Percentiles rank a stretch among this genome's conserved stretches.
These are phyloP conservation scores for Hebeloma cylindrosporum DNA, from an alignment of 768 basidiomycete genomes.

Conservation along the genomic window DNA sequence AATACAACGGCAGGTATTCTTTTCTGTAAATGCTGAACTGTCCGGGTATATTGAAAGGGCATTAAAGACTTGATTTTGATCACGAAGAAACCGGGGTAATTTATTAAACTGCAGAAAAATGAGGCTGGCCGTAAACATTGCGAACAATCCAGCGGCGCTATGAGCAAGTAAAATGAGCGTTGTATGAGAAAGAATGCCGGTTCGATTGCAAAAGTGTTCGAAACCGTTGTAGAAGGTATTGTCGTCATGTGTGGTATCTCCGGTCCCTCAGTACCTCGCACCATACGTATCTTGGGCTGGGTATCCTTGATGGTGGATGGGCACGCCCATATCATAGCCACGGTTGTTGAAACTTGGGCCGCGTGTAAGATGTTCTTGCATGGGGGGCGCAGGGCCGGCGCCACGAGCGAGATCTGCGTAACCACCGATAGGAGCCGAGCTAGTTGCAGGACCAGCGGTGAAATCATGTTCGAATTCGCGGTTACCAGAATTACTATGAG, in stretches of 20 bases:
- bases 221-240: constrained; percentile 11
- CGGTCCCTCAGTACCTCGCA: constrained; percentile 21
- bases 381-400: constrained; percentile 42
- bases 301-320: constrained; percentile 61
- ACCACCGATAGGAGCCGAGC: constrained; percentile 11
- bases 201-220: constrained; percentile 6
- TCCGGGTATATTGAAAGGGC: constrained; percentile 17
- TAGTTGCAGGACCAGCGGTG: constrained; percentile 19
- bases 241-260: not conserved
- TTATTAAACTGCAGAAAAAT: constrained; percentile 19
- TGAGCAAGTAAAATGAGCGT: constrained; percentile 19
- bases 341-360: constrained; percentile 50
- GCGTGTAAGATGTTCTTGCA: constrained; percentile 49
- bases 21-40: constrained; percentile 9
- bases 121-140: constrained; percentile 23
- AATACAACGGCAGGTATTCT: not conserved
- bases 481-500: constrained; percentile 20
- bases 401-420: constrained; percentile 86
- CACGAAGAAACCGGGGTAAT: constrained; percentile 11
- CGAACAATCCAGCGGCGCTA: constrained; percentile 32
- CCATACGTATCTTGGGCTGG: constrained; percentile 35
- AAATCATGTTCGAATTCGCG: constrained; percentile 11
- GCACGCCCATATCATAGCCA: constrained; percentile 57
- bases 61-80: constrained; percentile 11
- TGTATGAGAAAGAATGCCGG: constrained; percentile 22